Evolutionary conservation across 768 basidiomycete genomes (phyloP).

Genomic region (Lentinula edodes): DNA sequence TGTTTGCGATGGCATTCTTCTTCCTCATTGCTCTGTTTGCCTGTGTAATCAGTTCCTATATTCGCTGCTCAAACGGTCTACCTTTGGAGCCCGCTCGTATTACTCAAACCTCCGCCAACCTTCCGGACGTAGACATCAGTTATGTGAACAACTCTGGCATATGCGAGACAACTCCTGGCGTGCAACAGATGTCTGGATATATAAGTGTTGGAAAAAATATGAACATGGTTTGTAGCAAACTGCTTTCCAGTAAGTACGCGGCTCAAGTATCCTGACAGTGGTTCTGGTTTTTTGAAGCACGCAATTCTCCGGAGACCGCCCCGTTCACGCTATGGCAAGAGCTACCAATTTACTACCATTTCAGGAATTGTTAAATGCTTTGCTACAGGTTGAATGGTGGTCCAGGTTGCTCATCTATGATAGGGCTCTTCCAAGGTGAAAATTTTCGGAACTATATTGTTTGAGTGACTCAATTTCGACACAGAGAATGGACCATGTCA

Average conservation of each 20-base stretch:
- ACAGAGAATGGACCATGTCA: slow-evolving; percentile 60
- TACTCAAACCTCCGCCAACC: slow-evolving; percentile 9
- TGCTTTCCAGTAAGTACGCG: background rate
- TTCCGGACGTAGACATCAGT: slow-evolving; percentile 12
- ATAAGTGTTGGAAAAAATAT: slow-evolving; percentile 41
- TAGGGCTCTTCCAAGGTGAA: slow-evolving; percentile 59
- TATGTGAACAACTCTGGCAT: slow-evolving; percentile 42
- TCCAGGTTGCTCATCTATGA: slow-evolving; percentile 59
- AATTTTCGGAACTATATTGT: background rate
- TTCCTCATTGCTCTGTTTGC: background rate
- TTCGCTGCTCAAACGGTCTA: background rate
- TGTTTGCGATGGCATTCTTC: background rate
- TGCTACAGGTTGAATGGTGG: slow-evolving; percentile 49
- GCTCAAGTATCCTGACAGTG: slow-evolving; percentile 32
- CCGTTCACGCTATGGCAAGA: slow-evolving; percentile 60
- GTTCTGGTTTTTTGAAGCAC: slow-evolving; percentile 74
- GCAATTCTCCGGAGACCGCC: slow-evolving; percentile 52
- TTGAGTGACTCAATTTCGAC: no score
- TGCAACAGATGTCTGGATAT: slow-evolving; percentile 46
- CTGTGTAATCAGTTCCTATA: background rate
- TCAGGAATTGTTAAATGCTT: background rate
- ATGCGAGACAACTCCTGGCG: slow-evolving; percentile 47
- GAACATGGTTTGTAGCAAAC: slow-evolving; percentile 34
- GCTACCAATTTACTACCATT: background rate
- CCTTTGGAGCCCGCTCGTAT: background rate